Evolutionary conservation across 2,329 filamentous ascomycete genomes (phyloP).

Genomic region (Zelopaecilomyces penicillatus): DNA sequence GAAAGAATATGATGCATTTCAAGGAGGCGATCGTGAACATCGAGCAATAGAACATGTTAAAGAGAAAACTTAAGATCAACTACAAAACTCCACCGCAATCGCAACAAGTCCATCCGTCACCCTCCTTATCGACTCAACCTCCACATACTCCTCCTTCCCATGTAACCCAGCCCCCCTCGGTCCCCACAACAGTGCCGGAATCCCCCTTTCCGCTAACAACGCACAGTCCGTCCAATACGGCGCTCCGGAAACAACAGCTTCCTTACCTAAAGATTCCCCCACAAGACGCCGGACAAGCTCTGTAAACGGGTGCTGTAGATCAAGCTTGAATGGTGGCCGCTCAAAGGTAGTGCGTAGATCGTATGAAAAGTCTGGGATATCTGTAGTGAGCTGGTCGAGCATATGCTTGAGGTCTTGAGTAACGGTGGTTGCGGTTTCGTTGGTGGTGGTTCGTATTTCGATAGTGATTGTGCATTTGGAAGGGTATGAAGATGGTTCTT

Average conservation of each 20-base stretch:
- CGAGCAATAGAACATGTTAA: too few relatives aligned
- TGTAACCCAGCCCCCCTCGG: slow-evolving; percentile 41
- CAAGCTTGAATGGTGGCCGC: slow-evolving; percentile 34
- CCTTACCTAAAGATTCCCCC: slow-evolving; percentile 16
- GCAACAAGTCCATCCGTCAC: slow-evolving; percentile 20
- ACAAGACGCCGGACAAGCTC: slow-evolving; percentile 22
- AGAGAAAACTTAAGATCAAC: background rate
- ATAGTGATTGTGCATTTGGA: slow-evolving; percentile 38
- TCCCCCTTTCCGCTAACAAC: slow-evolving; percentile 34
- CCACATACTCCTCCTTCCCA: slow-evolving; percentile 41
- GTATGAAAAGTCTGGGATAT: slow-evolving; percentile 31
- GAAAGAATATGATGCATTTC: too few relatives aligned
- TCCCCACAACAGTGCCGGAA: slow-evolving; percentile 39
- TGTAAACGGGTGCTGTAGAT: slow-evolving; percentile 32
- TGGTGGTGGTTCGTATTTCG: slow-evolving; percentile 40
- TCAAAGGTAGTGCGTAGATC: slow-evolving; percentile 31
- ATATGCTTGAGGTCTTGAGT: slow-evolving; percentile 28
- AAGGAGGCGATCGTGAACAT: too few relatives aligned
- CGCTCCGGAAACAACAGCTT: slow-evolving; percentile 19
- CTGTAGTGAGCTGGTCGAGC: slow-evolving; percentile 22
- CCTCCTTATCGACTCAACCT: slow-evolving; percentile 31
- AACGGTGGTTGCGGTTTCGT: slow-evolving; percentile 31
- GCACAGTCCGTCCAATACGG: slow-evolving; percentile 45
- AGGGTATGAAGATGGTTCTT: slow-evolving; percentile 44
- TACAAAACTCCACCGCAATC: slow-evolving; percentile 23